These are phyloP conservation scores for Saccharata proteae DNA, from an alignment of 2,329 filamentous ascomycete species.

Conservation along the genomic window DNA sequence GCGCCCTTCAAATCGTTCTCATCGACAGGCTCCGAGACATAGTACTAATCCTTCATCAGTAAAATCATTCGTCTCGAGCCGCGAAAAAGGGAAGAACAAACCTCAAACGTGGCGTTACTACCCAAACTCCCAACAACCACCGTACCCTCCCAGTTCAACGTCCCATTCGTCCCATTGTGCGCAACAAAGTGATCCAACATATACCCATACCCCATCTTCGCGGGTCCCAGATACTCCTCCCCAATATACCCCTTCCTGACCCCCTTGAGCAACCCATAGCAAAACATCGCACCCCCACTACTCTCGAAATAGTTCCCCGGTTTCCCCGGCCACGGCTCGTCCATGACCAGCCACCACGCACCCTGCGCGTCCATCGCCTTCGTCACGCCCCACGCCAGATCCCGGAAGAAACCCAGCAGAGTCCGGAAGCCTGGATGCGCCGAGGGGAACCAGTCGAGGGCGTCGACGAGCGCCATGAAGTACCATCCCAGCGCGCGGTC, in stretches of 20 bases:
- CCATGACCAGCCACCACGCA: constrained; percentile 49
- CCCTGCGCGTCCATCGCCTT: constrained; percentile 30
- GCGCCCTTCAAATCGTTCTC: constrained; percentile 30
- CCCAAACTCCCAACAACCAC: constrained; percentile 41
- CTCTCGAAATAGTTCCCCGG: constrained; percentile 50
- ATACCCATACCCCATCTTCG: constrained; percentile 32
- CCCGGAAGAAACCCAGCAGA: constrained; percentile 28
- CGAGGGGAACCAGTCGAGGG: constrained; percentile 35
- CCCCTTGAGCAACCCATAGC: constrained; percentile 24
- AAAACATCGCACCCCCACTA: constrained; percentile 43
- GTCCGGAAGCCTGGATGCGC: constrained; percentile 24
- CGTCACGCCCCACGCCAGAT: constrained; percentile 31
- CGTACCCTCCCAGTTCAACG: constrained; percentile 40
- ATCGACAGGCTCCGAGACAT: constrained; percentile 21
- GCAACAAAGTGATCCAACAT: constrained; percentile 36
- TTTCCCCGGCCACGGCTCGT: constrained; percentile 29
- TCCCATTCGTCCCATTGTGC: constrained; percentile 31
- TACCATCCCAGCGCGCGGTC: constrained; percentile 27
- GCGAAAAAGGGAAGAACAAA: constrained; percentile 16
- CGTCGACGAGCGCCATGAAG: constrained; percentile 32
- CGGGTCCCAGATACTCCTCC: constrained; percentile 25
- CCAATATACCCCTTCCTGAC: constrained; percentile 19
- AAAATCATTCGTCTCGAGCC: background rate
- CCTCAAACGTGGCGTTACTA: constrained; percentile 38
- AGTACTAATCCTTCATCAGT: constrained; percentile 18